Base-by-base conservation (phyloP, 345 rosid species). In the Physaria fendleri region DNA sequence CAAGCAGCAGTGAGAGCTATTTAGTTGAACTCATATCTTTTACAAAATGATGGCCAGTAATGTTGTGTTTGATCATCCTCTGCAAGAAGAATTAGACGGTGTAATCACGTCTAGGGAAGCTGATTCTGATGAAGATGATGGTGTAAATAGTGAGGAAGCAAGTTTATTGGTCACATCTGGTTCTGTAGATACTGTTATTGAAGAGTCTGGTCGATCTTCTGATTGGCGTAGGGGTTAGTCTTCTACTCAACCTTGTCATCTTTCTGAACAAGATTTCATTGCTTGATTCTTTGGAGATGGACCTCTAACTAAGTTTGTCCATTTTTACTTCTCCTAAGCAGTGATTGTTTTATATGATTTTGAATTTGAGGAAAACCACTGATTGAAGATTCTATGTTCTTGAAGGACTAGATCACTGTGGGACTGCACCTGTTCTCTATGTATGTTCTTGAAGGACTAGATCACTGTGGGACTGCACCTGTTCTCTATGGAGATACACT, bases 381-480 rank as follows among this genome's bases (percentile, higher is more conserved):
- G 64, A 79, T 64, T 59, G 12, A 30, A 45, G 47, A 54, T 39
- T 30, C 18, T 68, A 56, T 75, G 67, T 50, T 78, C 47, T 72
- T 77, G 71, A 73, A 83, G 99, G 84, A 45, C 66, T 87, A 74
- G 86, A 77, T 70, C 86, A 85, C 68, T 66, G 78, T 71, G 70
- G 13, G 38, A 75, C 83, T 62, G 82, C 85, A 46, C 92, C 97
- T 28, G 61, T 33, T n/a, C n/a, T n/a, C n/a, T n/a, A n/a, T n/a
- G n/a, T 68, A 56, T 75, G 67, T 50, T 78, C 47, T 72, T 77
- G 71, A 73, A 83, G 99, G 84, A 45, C 66, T 87, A 74, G 86
- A 77, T 70, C 86, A 85, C 68, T 66, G 78, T 71, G 70, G 13
- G 38, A 75, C 83, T 62, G 82, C 85, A 46, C 92, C 97, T 60